phyloP scores from a whole-genome alignment of 2,329 filamentous ascomycete genomes.

The Emergomyces pasteurianus region DNA sequence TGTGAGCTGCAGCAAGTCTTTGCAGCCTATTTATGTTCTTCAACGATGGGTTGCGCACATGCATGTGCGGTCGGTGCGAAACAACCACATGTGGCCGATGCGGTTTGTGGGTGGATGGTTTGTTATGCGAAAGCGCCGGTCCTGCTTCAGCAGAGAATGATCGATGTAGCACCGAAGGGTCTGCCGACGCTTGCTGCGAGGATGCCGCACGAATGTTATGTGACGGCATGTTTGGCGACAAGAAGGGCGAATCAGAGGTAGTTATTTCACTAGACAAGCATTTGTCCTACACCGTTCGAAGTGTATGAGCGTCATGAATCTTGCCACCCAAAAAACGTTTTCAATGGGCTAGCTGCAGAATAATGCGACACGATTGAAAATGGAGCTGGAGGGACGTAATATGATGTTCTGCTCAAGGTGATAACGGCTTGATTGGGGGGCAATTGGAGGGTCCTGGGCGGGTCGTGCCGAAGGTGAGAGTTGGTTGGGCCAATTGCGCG shows the following conservation, averaged over 20 bases:
- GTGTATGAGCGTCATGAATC: neutral
- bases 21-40: constrained; percentile 35
- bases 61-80: constrained; percentile 28
- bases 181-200: constrained; percentile 6
- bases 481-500: neutral
- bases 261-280: neutral
- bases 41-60: constrained; percentile 32
- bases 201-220: constrained; percentile 8
- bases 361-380: neutral
- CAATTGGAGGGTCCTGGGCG: neutral
- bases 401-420: neutral
- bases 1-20: constrained; percentile 22
- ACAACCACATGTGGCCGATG: constrained; percentile 34
- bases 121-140: constrained; percentile 18
- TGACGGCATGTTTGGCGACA: constrained; percentile 8
- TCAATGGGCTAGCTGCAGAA: neutral
- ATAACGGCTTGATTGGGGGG: neutral
- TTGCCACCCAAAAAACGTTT: neutral
- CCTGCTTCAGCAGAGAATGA: constrained; percentile 1
- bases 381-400: neutral
- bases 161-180: constrained; percentile 3
- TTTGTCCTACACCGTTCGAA: neutral
- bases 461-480: neutral
- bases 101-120: constrained; percentile 21
- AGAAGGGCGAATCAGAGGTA: neutral